These are phyloP conservation scores for Globisporangium uncinulatum DNA, from an alignment of 352 stramenopile species.

Conservation along the genomic window DNA sequence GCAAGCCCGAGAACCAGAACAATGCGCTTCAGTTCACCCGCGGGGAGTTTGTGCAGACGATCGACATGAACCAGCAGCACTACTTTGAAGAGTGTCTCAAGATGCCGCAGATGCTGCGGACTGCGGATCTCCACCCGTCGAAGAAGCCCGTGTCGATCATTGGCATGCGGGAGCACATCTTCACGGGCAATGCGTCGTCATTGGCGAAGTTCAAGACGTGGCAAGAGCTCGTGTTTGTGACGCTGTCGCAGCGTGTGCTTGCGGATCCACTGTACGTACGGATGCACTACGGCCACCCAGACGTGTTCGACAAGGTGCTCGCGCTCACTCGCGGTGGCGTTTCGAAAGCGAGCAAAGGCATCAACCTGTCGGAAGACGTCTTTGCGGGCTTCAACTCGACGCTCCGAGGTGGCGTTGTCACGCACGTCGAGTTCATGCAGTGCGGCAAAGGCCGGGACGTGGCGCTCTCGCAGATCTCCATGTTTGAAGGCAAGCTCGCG, in stretches of 20 bases:
- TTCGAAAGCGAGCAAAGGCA: slow-evolving; percentile 73
- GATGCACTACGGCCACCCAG: slow-evolving; percentile 81
- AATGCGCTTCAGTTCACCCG: slow-evolving; percentile 75
- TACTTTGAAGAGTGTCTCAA: slow-evolving; percentile 86
- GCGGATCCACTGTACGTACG: slow-evolving; percentile 67
- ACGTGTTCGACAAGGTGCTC: slow-evolving; percentile 78
- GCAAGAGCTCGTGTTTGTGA: slow-evolving; percentile 79
- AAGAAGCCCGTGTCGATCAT: slow-evolving; percentile 76
- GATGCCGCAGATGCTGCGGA: slow-evolving; percentile 76
- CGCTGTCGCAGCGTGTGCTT: slow-evolving; percentile 68
- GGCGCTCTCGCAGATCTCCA: slow-evolving; percentile 81
- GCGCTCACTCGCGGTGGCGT: slow-evolving; percentile 64
- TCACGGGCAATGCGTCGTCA: slow-evolving; percentile 71
- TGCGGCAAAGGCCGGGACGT: slow-evolving; percentile 86
- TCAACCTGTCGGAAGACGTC: slow-evolving; percentile 81
- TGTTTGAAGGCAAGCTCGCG: slow-evolving; percentile 84
- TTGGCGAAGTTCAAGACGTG: slow-evolving; percentile 79
- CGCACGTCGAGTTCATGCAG: slow-evolving; percentile 87
- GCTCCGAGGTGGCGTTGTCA: slow-evolving; percentile 67
- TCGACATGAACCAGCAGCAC: slow-evolving; percentile 88
- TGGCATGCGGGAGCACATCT: slow-evolving; percentile 83
- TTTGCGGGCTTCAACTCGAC: slow-evolving; percentile 82
- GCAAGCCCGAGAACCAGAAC: slow-evolving; percentile 86
- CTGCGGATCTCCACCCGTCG: slow-evolving; percentile 56
- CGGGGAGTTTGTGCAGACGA: slow-evolving; percentile 84